A percentile compares a stretch with the other conserved stretches of the same genome.
phyloP scores from a whole-genome alignment of 2,329 filamentous ascomycete genomes.

The Diaporthe vexans region DNA sequence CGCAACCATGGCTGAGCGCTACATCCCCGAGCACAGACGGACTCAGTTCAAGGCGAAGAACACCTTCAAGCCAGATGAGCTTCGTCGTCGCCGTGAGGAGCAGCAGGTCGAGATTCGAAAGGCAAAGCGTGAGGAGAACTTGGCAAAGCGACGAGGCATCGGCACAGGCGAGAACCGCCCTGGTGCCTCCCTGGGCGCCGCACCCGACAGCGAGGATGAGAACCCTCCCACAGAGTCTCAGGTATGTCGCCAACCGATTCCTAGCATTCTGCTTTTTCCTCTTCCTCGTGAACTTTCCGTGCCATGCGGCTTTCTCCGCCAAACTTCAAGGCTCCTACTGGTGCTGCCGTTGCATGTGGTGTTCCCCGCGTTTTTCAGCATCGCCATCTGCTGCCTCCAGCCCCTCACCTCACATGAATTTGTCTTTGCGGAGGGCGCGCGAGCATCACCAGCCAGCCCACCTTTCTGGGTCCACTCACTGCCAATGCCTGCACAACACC shows the following conservation, averaged over 20 bases:
- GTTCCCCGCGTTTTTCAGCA: slow-evolving; percentile 12
- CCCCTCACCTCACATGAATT: slow-evolving; percentile 39
- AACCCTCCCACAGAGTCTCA: slow-evolving; percentile 94
- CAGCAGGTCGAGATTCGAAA: slow-evolving; percentile 99
- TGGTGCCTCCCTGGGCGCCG: slow-evolving; percentile 86
- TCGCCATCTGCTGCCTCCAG: slow-evolving; percentile 28
- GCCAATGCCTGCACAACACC: slow-evolving; percentile 21
- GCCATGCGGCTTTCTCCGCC: background rate
- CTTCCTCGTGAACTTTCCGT: slow-evolving; percentile 22
- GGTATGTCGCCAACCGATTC: slow-evolving; percentile 67
- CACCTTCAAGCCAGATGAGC: slow-evolving; percentile 98
- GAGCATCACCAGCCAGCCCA: slow-evolving; percentile 33
- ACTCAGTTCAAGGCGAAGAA: slow-evolving; percentile 99
- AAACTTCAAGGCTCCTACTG: background rate
- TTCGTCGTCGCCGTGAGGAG: slow-evolving; percentile 97
- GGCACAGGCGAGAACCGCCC: slow-evolving; percentile 83
- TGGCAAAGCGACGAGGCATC: slow-evolving; percentile 98
- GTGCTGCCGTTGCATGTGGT: slow-evolving; percentile 2
- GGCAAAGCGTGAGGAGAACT: slow-evolving; percentile 98
- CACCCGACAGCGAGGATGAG: slow-evolving; percentile 97
- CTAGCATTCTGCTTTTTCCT: slow-evolving; percentile 40
- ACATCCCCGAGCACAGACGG: slow-evolving; percentile 99
- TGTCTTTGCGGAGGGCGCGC: slow-evolving; percentile 2
- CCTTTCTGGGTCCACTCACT: slow-evolving; percentile 36
- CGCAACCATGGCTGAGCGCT: slow-evolving; percentile 93